Conservation (phyloP, 1,139 yeast species). For the Magnusiomyces magnusii region DNA sequence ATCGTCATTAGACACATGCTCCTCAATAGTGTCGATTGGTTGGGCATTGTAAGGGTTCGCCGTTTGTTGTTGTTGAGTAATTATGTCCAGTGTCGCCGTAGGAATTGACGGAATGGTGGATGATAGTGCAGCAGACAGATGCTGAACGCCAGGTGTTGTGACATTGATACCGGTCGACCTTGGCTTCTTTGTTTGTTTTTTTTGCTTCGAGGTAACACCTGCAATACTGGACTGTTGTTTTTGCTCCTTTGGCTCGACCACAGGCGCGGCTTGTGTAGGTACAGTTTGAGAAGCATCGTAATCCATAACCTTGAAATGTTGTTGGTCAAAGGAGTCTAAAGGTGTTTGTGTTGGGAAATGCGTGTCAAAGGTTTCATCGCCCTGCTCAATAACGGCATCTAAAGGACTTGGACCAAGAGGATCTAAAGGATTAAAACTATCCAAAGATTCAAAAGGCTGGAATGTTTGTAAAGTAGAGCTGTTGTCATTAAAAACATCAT, state of each 20-base stretch:
- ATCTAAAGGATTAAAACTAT: not conserved
- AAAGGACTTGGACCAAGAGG: not conserved
- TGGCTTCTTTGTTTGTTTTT: not conserved
- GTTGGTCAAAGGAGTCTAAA: not conserved
- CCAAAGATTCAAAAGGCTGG: not conserved
- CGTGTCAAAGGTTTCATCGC: conserved; percentile 8
- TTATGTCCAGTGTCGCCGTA: not conserved
- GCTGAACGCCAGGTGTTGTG: not conserved
- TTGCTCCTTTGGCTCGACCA: not conserved
- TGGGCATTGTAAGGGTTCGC: not conserved
- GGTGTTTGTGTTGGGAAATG: conserved; percentile 6
- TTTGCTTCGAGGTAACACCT: not conserved
- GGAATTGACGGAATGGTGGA: not conserved
- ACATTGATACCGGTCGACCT: not conserved
- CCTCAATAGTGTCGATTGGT: not conserved
- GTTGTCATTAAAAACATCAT: not conserved
- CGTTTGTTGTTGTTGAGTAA: not conserved
- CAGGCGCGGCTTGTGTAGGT: not conserved
- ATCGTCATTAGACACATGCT: not conserved
- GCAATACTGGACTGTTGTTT: not conserved
- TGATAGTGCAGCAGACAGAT: not conserved
- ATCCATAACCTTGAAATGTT: not conserved
- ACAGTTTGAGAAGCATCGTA: not conserved
- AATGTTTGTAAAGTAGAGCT: not conserved
- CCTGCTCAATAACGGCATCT: not conserved